Evolutionary conservation across 192 early-diverging fungal species (phyloP), one percentile per base, ranked within the genome.

Genomic region (Gaertneriomyces sp.): DNA sequence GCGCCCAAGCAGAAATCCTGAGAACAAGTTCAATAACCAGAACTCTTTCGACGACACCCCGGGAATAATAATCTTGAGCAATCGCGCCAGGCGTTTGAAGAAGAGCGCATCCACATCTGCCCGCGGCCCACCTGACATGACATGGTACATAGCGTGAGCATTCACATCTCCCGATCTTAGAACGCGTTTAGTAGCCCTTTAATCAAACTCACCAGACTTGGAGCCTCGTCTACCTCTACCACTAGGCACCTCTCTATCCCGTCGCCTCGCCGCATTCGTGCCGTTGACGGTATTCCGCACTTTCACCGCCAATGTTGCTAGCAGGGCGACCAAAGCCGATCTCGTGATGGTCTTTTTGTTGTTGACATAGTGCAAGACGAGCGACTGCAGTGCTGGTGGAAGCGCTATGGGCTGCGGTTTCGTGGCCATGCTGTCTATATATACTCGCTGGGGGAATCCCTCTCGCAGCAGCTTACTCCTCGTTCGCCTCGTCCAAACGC

Each of bases 1-100:
- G 44, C 96, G 80, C 55, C 92, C 89, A 16, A 98, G 81, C 78
- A 96, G 79, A 75, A 98, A 92, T 8, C 83, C 81, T 50, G 91
- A 90, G 74, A 95, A 95, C 39, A 90, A 73, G 38, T 87, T 75
- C 25, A 98, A 74, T 73, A 98, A 79, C 78, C 83, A 86, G 69
- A 94, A 91, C 71, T 98, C 96, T 58, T 87, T 91, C 43, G 87
- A 88, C 5, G 81, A 58, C 41, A 92, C 73, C 5, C 93, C 91
- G 14, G 96, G 96, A 61, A 98, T 87, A 40, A 88, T 89, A 60
- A 98, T 90, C 16, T 76, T 78, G 40, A 96, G 72, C 52, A 98
- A 71, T 19, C 85, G 74, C 64, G 74, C 72, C 68, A 98, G 75
- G 19, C 87, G 81, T 12, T 76, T 75, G 42, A 89, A 72, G 60